phyloP scores from a whole-genome alignment of 495 filamentous ascomycete species.

The Neurospora sp. region DNA sequence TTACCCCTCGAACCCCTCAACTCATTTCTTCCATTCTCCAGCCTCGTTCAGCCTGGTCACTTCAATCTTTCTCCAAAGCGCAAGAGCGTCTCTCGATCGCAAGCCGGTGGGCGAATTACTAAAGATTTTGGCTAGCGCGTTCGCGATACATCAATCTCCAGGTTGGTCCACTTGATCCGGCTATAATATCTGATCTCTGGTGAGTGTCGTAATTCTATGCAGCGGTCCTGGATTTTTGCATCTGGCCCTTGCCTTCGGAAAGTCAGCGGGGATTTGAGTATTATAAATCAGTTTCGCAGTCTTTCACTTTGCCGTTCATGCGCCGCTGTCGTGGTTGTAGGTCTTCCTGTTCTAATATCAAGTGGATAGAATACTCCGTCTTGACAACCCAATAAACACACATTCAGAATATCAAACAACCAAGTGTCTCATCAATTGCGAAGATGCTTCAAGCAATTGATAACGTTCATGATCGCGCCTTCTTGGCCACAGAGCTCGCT shows the following conservation, averaged over 20 bases:
- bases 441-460: neutral
- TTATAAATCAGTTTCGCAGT: neutral
- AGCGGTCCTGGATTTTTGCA: neutral
- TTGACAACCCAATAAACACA: neutral
- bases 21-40: neutral
- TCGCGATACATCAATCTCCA: neutral
- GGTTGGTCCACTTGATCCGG: neutral
- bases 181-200: neutral
- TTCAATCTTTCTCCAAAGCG: neutral
- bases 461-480: neutral
- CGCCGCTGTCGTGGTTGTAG: neutral
- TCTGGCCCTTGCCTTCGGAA: neutral
- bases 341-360: neutral
- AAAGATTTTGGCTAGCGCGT: neutral
- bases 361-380: neutral
- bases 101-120: neutral
- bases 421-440: neutral
- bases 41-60: neutral
- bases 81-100: constrained; percentile 11
- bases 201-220: neutral
- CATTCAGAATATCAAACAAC: neutral
- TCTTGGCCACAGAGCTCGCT: neutral
- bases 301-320: neutral
- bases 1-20: neutral
- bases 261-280: neutral